These are phyloP conservation scores for Aspergillus carbonarius DNA, from an alignment of 2,329 filamentous ascomycete species.

Conservation along the genomic window DNA sequence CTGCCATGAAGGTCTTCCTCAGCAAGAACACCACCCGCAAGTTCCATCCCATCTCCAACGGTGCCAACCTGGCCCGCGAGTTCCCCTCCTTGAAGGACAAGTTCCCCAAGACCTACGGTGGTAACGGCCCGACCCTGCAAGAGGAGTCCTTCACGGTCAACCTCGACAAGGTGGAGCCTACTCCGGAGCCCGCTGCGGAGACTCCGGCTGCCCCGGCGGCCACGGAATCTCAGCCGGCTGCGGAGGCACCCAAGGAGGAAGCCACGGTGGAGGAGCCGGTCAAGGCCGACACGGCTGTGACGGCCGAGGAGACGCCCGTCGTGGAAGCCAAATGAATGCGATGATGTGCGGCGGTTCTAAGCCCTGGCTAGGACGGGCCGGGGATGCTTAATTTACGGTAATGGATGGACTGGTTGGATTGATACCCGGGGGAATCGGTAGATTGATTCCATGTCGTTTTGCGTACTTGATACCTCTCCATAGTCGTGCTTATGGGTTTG, in stretches of 20 bases:
- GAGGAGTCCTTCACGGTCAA: conserved; percentile 35
- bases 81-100: conserved; percentile 59
- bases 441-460: conserved; percentile 13
- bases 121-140: conserved; percentile 59
- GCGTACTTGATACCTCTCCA: conserved; percentile 22
- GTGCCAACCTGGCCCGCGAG: conserved; percentile 65
- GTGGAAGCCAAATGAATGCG: conserved; percentile 17
- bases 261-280: conserved; percentile 16
- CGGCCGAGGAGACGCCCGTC: conserved; percentile 12
- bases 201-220: no score
- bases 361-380: not conserved
- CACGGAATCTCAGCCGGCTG: no score
- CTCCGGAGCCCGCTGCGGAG: conserved; percentile 13
- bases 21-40: conserved; percentile 73
- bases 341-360: not conserved
- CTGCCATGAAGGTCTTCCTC: conserved; percentile 72
- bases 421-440: conserved; percentile 11
- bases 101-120: conserved; percentile 77
- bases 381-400: conserved; percentile 5
- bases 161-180: conserved; percentile 25
- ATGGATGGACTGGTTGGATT: conserved; percentile 14
- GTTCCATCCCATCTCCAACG: conserved; percentile 75
- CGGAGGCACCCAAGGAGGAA: not conserved
- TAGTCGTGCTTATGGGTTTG: conserved; percentile 2
- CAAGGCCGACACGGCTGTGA: conserved; percentile 24